Evolutionary conservation across 805 yeast genomes (phyloP).

Genomic region (Monosporozyma aquatica): DNA sequence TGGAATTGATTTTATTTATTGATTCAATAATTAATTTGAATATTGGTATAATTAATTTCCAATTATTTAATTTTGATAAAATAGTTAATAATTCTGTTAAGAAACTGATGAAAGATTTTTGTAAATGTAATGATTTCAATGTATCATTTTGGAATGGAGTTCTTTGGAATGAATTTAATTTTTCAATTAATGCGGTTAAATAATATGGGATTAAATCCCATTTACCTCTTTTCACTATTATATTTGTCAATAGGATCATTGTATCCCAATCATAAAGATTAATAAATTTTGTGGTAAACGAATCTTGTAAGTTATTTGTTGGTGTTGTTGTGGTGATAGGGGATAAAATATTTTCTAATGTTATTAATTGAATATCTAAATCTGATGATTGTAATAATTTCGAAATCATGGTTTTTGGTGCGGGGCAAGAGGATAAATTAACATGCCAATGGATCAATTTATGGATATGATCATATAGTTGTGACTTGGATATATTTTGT

Average conservation of each 20-base stretch:
- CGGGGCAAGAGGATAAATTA: slow-evolving; percentile 11
- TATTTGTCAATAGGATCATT: slow-evolving; percentile 13
- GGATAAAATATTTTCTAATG: slow-evolving; percentile 21
- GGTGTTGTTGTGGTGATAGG: neutral
- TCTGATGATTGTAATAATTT: slow-evolving; percentile 24
- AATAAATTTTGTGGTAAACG: slow-evolving; percentile 14
- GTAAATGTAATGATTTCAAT: neutral
- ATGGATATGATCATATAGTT: slow-evolving; percentile 18
- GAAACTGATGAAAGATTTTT: slow-evolving; percentile 14
- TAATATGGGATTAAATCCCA: slow-evolving; percentile 14
- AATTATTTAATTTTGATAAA: slow-evolving; percentile 13
- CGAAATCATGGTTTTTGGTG: slow-evolving; percentile 9
- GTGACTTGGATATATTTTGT: slow-evolving; percentile 10
- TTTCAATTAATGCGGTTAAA: slow-evolving; percentile 17
- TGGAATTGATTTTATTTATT: slow-evolving; percentile 4
- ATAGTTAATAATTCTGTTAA: slow-evolving; percentile 15
- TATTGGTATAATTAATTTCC: slow-evolving; percentile 17
- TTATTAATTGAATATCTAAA: slow-evolving; percentile 20
- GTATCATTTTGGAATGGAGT: neutral
- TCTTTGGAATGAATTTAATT: slow-evolving; percentile 7
- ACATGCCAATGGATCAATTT: slow-evolving; percentile 21
- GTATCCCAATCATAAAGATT: slow-evolving; percentile 18
- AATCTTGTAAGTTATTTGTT: neutral
- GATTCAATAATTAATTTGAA: slow-evolving; percentile 10
- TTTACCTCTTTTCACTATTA: slow-evolving; percentile 13